These are phyloP conservation scores for Aspergillus sp. DNA, from an alignment of 2,329 filamentous ascomycete genomes.

Conservation along the genomic window DNA sequence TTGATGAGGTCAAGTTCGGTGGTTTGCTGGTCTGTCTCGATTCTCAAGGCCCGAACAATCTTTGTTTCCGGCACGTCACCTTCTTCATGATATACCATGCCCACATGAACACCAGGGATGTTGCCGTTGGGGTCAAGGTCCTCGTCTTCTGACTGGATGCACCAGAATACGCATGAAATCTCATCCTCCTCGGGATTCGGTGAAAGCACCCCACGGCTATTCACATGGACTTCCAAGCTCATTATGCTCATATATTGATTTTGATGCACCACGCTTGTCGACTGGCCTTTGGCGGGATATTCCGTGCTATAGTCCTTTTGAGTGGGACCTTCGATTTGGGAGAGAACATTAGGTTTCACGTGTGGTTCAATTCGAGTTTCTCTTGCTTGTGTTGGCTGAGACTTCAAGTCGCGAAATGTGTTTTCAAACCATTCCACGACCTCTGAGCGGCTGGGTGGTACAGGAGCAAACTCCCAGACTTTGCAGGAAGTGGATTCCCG, in stretches of 20 bases:
- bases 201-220: conserved; percentile 70
- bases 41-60: conserved; percentile 54
- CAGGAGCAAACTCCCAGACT: conserved; percentile 68
- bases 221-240: conserved; percentile 89
- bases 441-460: conserved; percentile 64
- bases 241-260: conserved; percentile 94
- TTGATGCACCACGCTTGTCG: conserved; percentile 72
- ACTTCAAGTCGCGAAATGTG: conserved; percentile 10
- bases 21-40: conserved; percentile 65
- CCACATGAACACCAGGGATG: conserved; percentile 52
- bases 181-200: conserved; percentile 90
- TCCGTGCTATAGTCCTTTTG: conserved; percentile 80
- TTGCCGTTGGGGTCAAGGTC: conserved; percentile 45
- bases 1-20: conserved; percentile 81
- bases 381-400: conserved; percentile 5
- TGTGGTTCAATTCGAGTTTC: conserved; percentile 8
- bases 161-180: conserved; percentile 85
- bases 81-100: conserved; percentile 65
- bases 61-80: conserved; percentile 53
- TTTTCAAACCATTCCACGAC: conserved; percentile 62
- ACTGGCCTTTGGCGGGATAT: conserved; percentile 69
- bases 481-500: conserved; percentile 55
- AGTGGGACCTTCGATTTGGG: conserved; percentile 84
- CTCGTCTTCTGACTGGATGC: conserved; percentile 67
- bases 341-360: conserved; percentile 44